Conservation (phyloP, 2,329 filamentous ascomycete species). For the Alternaria sp. region DNA sequence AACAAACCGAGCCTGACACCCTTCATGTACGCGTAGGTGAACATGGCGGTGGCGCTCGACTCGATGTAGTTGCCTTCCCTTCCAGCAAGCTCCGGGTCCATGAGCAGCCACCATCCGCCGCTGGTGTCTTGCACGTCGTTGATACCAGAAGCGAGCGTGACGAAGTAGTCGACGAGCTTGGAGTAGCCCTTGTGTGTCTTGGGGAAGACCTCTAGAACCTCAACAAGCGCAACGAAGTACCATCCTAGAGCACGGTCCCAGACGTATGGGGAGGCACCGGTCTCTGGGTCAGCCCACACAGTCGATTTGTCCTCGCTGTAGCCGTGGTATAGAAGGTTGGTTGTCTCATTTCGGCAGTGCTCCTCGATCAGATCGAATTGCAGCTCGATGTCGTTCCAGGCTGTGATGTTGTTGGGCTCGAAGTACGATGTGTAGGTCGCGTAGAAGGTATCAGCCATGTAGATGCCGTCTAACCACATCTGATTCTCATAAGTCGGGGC, state of each 20-base stretch:
- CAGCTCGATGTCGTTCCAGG: slow-evolving; percentile 52
- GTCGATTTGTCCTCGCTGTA: slow-evolving; percentile 45
- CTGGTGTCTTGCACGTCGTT: slow-evolving; percentile 51
- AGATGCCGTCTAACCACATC: slow-evolving; percentile 65
- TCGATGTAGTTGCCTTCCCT: slow-evolving; percentile 65
- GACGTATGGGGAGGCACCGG: slow-evolving; percentile 45
- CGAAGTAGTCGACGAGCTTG: slow-evolving; percentile 50
- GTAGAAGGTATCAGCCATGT: slow-evolving; percentile 51
- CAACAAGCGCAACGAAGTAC: slow-evolving; percentile 52
- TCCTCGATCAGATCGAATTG: slow-evolving; percentile 47
- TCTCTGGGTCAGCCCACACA: slow-evolving; percentile 45
- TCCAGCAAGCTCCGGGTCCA: slow-evolving; percentile 56
- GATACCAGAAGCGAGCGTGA: slow-evolving; percentile 52
- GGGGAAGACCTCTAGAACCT: slow-evolving; percentile 58
- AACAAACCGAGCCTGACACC: slow-evolving; percentile 42
- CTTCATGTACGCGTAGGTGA: slow-evolving; percentile 46
- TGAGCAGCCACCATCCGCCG: slow-evolving; percentile 66
- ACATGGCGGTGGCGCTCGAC: slow-evolving; percentile 64
- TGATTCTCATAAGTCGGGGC: slow-evolving; percentile 57
- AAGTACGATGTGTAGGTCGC: slow-evolving; percentile 49
- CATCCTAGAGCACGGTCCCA: slow-evolving; percentile 49
- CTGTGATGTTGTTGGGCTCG: slow-evolving; percentile 46
- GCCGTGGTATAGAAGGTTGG: slow-evolving; percentile 44
- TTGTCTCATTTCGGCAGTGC: slow-evolving; percentile 43
- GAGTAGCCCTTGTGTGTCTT: slow-evolving; percentile 45